Base-by-base conservation (phyloP, 345 rosid genomes). In the Citrus maxima region DNA sequence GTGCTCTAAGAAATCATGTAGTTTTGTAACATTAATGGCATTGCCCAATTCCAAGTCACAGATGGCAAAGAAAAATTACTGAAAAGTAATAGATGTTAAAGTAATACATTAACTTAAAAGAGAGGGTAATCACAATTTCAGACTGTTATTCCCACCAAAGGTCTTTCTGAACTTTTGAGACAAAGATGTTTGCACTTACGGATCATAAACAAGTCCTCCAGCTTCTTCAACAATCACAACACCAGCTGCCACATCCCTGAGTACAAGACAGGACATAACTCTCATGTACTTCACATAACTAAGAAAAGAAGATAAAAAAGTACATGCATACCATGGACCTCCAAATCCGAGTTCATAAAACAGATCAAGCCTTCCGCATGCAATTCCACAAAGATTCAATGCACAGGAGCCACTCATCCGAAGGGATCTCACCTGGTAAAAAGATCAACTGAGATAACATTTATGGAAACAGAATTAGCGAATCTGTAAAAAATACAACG, bases 321-420 rank as follows among this genome's bases (percentile, higher is more conserved):
- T 40, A 61, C 21, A 27, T 34, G 35, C 80, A 22, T 87, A 95
- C 99, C 99, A 96, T 78, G 98, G 97, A 76, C 99, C 98, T 25
- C 99, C 99, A 25, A 80, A 94, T 68, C 98, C 98, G 16, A 87
- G 34, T 86, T 89, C 91, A 69, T 93, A 94, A 81, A 96, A 93
- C 78, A 96, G 82, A 81, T 94, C 99, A 64, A 81, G 86, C 81
- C 99, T 90, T 79, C 98, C 97, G 76, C 97, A 91, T 0, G 98
- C 99, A n/a, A 96, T 76, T 42, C 97, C 94, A 42, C 99, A 96
- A 28, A 94, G 99, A 88, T 96, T 87, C 81, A 94, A 80, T 54
- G 99, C 99, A 70, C 99, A 96, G 2, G 98, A 96, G 65, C 99
- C 99, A 63, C 88, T 84, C 97, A 95, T 93, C 80, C 99, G 88